phyloP scores from a whole-genome alignment of 2,329 filamentous ascomycete genomes.

The Blastomyces emzantsi region DNA sequence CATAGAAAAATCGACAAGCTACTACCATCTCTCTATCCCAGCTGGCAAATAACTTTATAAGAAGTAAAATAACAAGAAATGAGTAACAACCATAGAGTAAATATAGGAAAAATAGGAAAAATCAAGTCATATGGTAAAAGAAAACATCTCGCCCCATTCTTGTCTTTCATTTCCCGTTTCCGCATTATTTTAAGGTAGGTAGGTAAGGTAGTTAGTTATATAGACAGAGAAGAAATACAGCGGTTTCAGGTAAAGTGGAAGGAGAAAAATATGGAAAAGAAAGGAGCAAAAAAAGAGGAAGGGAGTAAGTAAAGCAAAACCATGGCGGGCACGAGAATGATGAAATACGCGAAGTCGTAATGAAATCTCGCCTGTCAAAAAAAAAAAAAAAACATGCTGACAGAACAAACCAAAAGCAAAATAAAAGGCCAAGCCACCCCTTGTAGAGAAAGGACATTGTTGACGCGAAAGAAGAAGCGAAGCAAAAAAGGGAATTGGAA shows the following conservation, averaged over 20 bases:
- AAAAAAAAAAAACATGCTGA: background rate
- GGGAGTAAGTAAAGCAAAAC: background rate
- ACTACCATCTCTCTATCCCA: background rate
- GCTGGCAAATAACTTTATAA: background rate
- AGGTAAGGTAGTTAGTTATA: background rate
- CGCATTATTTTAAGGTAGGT: background rate
- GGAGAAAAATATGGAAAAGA: background rate
- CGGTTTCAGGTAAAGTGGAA: background rate
- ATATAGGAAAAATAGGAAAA: background rate
- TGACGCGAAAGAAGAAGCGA: background rate
- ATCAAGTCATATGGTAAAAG: background rate
- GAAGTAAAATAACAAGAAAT: background rate
- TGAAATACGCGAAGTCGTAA: constrained; percentile 19
- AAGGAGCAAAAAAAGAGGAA: background rate
- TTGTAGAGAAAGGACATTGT: background rate
- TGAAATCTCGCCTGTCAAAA: background rate
- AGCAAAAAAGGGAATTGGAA: constrained; percentile 14
- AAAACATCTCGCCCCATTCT: background rate
- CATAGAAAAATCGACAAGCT: background rate
- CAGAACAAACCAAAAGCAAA: background rate
- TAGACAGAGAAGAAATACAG: background rate
- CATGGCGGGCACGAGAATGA: background rate
- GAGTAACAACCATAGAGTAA: background rate
- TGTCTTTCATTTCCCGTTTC: constrained; percentile 4
- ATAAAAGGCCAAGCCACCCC: background rate